Base-by-base conservation (phyloP, 2,329 filamentous ascomycete species). In the Thermomyces lanuginosus region DNA sequence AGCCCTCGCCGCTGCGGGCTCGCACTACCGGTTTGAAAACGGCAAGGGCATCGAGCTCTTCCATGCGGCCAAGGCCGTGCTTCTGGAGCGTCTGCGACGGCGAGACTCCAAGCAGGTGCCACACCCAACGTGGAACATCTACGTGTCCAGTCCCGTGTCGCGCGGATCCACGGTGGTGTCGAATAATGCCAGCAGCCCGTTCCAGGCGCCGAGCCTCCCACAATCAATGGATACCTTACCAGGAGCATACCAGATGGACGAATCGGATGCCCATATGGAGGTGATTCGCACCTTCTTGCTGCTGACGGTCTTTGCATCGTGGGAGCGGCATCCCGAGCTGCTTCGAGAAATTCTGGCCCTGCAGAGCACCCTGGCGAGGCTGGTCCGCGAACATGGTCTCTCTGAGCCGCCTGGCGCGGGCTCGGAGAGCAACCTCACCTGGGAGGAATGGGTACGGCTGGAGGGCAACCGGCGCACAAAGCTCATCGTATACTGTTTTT, bases 271-370 rank as follows among this genome's bases (percentile, higher is more conserved):
- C 14, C 53, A 58, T 26, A 60, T 63, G 49, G 58, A 63, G 36
- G 55, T 61, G 5, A 60, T 64, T 21, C 56, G 60, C 27, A 61
- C 62, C 0, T 57, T 65, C 13, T 37, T 64, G 6, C 44, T 65
- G 3, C 51, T 71, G n/a, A 69, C 68, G 30, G 66, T 66, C 0
- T 63, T 69, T 42, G 65, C 65, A 8, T 69, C 66, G 0, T 72
- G 67, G 67, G 64, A 66, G 28, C 60, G 62, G 37, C 67, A 69
- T 34, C 61, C 60, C 10, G 63, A 66, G 27, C 55, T 70, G 6
- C 44, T 68, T n/a, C 56, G 62, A 28, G 65, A 71, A 40, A 65
- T 66, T 7, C 53, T 70, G 14, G 62, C 63, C 1, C 58, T 71
- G 20, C 64, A 67, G 36, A 68, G 65, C 31, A 61, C 66, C 13